These are phyloP conservation scores for Blastocystis sp. DNA, from an alignment of 352 stramenopile genomes.

Conservation along the genomic window DNA sequence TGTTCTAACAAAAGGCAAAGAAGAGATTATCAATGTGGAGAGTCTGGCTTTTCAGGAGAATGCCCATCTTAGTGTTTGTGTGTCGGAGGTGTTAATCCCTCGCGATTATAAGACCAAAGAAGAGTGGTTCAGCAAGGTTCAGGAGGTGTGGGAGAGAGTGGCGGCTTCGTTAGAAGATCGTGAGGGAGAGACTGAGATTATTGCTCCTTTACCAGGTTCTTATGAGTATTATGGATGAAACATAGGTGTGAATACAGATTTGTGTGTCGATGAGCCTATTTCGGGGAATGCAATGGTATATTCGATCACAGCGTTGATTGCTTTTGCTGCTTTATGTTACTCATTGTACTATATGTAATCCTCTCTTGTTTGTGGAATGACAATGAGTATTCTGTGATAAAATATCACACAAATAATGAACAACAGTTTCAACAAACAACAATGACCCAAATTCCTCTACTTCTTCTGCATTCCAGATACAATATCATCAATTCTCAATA, in stretches of 20 bases:
- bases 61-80: conserved; percentile 22
- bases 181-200: conserved; percentile 29
- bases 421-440: no score
- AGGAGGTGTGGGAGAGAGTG: conserved; percentile 26
- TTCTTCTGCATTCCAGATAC: conserved; percentile 95
- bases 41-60: conserved; percentile 11
- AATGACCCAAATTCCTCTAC: conserved; percentile 7
- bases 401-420: no score
- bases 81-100: conserved; percentile 52
- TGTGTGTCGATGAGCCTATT: conserved; percentile 50
- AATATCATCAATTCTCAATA: conserved; percentile 97
- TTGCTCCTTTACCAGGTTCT: conserved; percentile 18
- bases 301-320: conserved; percentile 5
- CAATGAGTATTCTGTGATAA: neutral
- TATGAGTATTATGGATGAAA: neutral
- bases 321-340: conserved; percentile 16
- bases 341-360: conserved; percentile 34
- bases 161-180: neutral
- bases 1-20: conserved; percentile 11
- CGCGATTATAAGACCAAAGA: conserved; percentile 60
- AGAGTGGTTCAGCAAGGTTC: conserved; percentile 42
- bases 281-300: conserved; percentile 15
- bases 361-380: neutral
- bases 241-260: conserved; percentile 40
- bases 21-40: conserved; percentile 34